A percentile compares a stretch with the other conserved stretches of the same genome.
Evolutionary conservation across 2,329 filamentous ascomycete species (phyloP).

Genomic region (Phaeosphaeriaceae sp.): DNA sequence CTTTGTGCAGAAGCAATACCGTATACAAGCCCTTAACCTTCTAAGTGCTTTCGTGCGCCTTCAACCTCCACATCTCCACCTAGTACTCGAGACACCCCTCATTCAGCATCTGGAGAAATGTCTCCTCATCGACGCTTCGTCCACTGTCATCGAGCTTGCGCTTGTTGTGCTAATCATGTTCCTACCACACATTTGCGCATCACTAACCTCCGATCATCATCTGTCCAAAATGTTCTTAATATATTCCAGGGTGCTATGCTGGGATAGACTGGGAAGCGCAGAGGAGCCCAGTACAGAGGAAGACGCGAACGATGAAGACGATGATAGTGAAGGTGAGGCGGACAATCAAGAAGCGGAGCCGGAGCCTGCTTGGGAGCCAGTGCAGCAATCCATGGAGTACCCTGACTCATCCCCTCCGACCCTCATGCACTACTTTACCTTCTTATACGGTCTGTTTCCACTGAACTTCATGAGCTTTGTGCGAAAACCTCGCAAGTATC

Average conservation of each 20-base stretch:
- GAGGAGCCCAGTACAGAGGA: conserved; percentile 17
- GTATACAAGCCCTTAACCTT: conserved; percentile 70
- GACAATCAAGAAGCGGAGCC: conserved; percentile 40
- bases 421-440: conserved; percentile 78
- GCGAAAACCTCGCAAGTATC: conserved; percentile 79
- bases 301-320: conserved; percentile 23
- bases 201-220: conserved; percentile 66
- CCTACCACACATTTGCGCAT: conserved; percentile 79
- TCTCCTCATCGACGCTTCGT: conserved; percentile 79
- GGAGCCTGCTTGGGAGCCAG: conserved; percentile 68
- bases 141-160: conserved; percentile 76
- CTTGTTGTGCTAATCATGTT: conserved; percentile 82
- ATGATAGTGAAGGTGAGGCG: conserved; percentile 47
- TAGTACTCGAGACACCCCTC: conserved; percentile 74
- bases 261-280: conserved; percentile 65
- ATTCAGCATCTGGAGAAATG: conserved; percentile 77
- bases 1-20: conserved; percentile 69
- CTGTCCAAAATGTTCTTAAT: conserved; percentile 81
- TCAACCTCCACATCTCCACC: conserved; percentile 80
- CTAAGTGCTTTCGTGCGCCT: conserved; percentile 76
- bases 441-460: conserved; percentile 83
- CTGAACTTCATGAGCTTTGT: conserved; percentile 89
- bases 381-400: conserved; percentile 67
- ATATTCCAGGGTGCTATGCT: conserved; percentile 81
- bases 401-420: conserved; percentile 66